Evolutionary conservation across 176 grass and related monocot genomes (phyloP).

Genomic region (Eragrostis curvula): DNA sequence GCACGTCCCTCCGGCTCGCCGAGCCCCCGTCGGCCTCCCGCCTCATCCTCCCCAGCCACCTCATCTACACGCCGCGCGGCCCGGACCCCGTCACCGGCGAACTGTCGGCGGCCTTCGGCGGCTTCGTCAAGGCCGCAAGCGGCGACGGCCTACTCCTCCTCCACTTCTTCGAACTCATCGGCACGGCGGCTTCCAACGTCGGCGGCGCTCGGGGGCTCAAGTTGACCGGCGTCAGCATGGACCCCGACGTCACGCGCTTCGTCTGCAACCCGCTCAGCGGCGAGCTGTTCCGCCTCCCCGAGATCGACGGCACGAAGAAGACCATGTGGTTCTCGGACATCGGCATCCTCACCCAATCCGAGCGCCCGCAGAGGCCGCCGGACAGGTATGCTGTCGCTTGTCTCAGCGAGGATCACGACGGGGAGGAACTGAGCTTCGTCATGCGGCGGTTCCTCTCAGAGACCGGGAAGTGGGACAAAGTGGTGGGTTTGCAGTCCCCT

Average conservation of each 20-base stretch:
- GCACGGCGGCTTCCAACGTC: not conserved
- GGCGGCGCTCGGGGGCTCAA: not conserved
- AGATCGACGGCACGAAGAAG: conserved; percentile 21
- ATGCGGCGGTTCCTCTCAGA: conserved; percentile 30
- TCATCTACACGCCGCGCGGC: not conserved
- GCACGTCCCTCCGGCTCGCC: conserved; percentile 6
- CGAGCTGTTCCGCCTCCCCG: conserved; percentile 39
- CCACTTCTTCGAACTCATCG: not conserved
- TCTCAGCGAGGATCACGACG: not conserved
- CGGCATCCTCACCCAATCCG: conserved; percentile 27
- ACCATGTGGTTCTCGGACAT: not conserved
- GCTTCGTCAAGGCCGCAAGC: not conserved
- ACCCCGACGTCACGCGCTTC: not conserved
- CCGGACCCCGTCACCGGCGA: not conserved
- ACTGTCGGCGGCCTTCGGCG: not conserved
- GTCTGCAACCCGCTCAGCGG: conserved; percentile 38
- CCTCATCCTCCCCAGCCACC: conserved; percentile 5
- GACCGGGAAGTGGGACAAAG: conserved; percentile 22
- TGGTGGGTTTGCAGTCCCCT: not conserved
- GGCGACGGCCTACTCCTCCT: conserved; percentile 39
- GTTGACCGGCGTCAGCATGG: not conserved
- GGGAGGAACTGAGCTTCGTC: not conserved
- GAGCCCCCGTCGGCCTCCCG: conserved; percentile 6
- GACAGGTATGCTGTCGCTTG: not conserved
- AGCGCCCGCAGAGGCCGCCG: not conserved